Evolutionary conservation across 345 rosid genomes (phyloP).

Genomic region (Salix brachista): DNA sequence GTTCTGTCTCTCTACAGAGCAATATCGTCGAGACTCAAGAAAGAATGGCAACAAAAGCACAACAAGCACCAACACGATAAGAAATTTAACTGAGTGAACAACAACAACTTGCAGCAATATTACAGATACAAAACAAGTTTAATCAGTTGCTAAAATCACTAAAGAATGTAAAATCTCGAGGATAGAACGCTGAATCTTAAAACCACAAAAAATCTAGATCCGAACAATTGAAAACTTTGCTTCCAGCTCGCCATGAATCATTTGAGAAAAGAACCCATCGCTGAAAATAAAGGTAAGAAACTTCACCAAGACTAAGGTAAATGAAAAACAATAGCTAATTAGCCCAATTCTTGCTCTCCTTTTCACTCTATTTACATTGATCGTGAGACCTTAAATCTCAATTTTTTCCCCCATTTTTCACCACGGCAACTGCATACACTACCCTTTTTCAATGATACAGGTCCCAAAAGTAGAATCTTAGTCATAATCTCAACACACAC

Average conservation of each 20-base stretch:
- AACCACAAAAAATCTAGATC: neutral
- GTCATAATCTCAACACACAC: neutral
- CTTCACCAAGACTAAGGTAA: neutral
- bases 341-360: neutral
- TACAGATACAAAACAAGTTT: neutral
- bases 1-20: constrained; percentile 41
- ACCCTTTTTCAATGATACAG: neutral
- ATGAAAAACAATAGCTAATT: neutral
- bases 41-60: neutral
- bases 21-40: neutral
- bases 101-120: neutral
- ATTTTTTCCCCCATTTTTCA: neutral
- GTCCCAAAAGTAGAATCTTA: neutral
- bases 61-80: neutral
- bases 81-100: neutral
- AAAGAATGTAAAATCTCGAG: neutral
- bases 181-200: neutral
- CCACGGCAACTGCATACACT: neutral
- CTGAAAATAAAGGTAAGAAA: neutral
- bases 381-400: neutral
- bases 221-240: neutral
- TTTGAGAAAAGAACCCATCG: neutral
- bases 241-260: neutral
- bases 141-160: neutral
- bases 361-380: neutral